Conservation (phyloP, 1,284 basidiomycete species). For the Pseudozyma hubeiensis region DNA sequence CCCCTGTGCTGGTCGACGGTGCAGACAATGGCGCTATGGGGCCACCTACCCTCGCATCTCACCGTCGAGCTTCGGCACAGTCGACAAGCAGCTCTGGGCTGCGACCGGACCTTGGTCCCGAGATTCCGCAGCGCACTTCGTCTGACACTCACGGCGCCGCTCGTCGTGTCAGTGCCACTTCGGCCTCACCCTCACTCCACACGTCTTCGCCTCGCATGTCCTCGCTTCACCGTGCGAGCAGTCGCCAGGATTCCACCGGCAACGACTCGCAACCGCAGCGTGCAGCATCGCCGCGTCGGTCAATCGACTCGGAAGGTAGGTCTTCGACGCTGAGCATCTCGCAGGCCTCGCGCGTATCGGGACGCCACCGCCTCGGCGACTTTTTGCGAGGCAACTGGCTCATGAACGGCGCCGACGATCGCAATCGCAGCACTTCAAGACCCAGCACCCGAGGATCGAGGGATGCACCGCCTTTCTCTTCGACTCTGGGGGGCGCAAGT, state of each 20-base stretch:
- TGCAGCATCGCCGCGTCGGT: slow-evolving; percentile 26
- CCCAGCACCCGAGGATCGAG: slow-evolving; percentile 41
- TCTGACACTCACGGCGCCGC: slow-evolving; percentile 41
- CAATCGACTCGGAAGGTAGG: slow-evolving; percentile 35
- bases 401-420: slow-evolving; percentile 28
- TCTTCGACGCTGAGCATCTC: slow-evolving; percentile 46
- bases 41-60: slow-evolving; percentile 17
- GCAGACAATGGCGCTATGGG: slow-evolving; percentile 22
- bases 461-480: slow-evolving; percentile 19
- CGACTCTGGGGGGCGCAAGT: slow-evolving; percentile 6
- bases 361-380: slow-evolving; percentile 49
- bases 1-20: slow-evolving; percentile 22
- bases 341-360: slow-evolving; percentile 42
- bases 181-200: slow-evolving; percentile 19
- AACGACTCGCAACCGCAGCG: slow-evolving; percentile 22
- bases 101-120: slow-evolving; percentile 25
- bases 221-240: slow-evolving; percentile 17
- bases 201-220: slow-evolving; percentile 28
- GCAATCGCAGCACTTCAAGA: slow-evolving; percentile 30
- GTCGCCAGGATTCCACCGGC: slow-evolving; percentile 17
- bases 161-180: slow-evolving; percentile 20
- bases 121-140: slow-evolving; percentile 40
- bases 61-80: slow-evolving; percentile 27
- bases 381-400: slow-evolving; percentile 47
- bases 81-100: slow-evolving; percentile 32